These are phyloP conservation scores for Lasiosphaeriaceae sp. DNA, from an alignment of 495 filamentous ascomycete species.

Conservation along the genomic window DNA sequence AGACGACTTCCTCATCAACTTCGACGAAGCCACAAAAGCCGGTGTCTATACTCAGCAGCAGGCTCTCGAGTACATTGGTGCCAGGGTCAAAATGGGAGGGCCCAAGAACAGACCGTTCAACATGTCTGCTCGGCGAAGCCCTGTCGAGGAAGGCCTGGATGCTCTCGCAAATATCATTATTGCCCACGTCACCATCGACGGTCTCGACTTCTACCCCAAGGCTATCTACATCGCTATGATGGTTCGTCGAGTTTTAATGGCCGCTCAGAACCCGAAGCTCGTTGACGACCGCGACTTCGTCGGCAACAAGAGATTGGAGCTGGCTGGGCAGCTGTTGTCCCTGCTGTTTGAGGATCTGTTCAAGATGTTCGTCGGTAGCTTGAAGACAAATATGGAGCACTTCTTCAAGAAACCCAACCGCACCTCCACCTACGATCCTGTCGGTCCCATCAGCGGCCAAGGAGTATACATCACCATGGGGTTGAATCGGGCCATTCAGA, in stretches of 20 bases:
- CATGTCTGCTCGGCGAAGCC: slow-evolving; percentile 52
- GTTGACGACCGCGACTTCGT: slow-evolving; percentile 97
- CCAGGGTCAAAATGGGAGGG: slow-evolving; percentile 77
- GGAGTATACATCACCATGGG: slow-evolving; percentile 80
- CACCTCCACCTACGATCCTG: slow-evolving; percentile 80
- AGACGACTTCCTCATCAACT: slow-evolving; percentile 89
- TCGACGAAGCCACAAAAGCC: slow-evolving; percentile 80
- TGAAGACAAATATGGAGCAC: slow-evolving; percentile 90
- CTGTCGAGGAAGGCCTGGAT: slow-evolving; percentile 85
- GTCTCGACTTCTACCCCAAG: slow-evolving; percentile 90
- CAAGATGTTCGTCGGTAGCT: slow-evolving; percentile 83
- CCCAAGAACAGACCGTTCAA: slow-evolving; percentile 44
- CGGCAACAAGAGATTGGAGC: slow-evolving; percentile 91
- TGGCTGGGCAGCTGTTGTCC: slow-evolving; percentile 92
- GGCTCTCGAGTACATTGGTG: slow-evolving; percentile 85
- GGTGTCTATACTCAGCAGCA: slow-evolving; percentile 88
- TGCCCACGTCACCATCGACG: slow-evolving; percentile 85
- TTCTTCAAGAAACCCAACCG: slow-evolving; percentile 85
- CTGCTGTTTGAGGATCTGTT: slow-evolving; percentile 95
- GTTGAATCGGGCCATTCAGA: slow-evolving; percentile 90
- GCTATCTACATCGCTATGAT: slow-evolving; percentile 94
- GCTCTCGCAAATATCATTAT: slow-evolving; percentile 87
- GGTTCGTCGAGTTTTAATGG: slow-evolving; percentile 91
- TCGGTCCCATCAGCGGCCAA: slow-evolving; percentile 68
- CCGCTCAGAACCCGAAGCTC: slow-evolving; percentile 76